Evolutionary conservation across 2,329 filamentous ascomycete genomes (phyloP).

Genomic region (Fusarium anguioides): DNA sequence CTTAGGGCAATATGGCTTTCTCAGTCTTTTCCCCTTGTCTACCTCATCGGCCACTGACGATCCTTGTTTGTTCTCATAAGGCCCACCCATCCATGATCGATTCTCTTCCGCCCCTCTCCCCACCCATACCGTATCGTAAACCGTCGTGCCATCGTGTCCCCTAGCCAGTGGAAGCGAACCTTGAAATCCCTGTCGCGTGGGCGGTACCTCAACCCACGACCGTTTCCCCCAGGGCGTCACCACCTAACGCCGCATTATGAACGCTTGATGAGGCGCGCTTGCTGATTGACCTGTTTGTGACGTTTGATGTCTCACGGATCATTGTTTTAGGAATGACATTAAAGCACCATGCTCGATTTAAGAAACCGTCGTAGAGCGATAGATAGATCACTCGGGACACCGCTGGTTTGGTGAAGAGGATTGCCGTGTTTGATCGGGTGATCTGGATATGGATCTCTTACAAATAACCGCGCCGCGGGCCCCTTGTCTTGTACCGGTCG

Average conservation of each 20-base stretch:
- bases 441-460: constrained; percentile 23
- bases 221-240: constrained; percentile 29
- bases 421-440: constrained; percentile 18
- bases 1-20: constrained; percentile 38
- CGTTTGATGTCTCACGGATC: constrained; percentile 6
- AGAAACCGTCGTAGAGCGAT: neutral
- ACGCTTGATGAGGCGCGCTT: constrained; percentile 22
- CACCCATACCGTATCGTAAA: constrained; percentile 41
- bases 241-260: constrained; percentile 26
- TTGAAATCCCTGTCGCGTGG: constrained; percentile 37
- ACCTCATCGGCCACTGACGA: constrained; percentile 35
- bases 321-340: neutral
- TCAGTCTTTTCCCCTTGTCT: constrained; percentile 26
- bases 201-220: constrained; percentile 37
- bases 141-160: constrained; percentile 34
- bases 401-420: constrained; percentile 11
- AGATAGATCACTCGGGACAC: neutral
- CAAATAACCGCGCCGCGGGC: constrained; percentile 28
- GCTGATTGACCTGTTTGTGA: constrained; percentile 17
- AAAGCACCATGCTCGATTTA: neutral
- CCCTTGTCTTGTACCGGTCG: constrained; percentile 25
- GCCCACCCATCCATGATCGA: constrained; percentile 43
- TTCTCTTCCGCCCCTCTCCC: constrained; percentile 30
- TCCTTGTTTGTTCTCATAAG: constrained; percentile 32
- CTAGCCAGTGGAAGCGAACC: constrained; percentile 39